Conservation (phyloP, 805 yeast species). For the Ogataea trehalophila region DNA sequence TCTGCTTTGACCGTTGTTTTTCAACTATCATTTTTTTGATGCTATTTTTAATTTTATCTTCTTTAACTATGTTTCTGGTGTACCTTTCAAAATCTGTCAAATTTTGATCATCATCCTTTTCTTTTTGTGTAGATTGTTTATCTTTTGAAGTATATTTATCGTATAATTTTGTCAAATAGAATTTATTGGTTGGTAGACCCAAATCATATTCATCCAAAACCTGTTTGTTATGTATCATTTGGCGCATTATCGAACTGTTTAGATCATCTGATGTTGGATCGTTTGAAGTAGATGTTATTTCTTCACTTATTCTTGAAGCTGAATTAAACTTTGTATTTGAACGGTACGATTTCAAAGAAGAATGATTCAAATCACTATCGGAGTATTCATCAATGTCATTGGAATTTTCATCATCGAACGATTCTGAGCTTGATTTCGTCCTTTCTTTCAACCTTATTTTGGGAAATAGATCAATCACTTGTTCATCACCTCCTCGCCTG, state of each 20-base stretch:
- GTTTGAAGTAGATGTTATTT: not conserved
- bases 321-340: no score
- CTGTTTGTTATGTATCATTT: constrained; percentile 19
- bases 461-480: not conserved
- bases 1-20: constrained; percentile 1
- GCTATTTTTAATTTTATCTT: constrained; percentile 21
- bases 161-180: constrained; percentile 22
- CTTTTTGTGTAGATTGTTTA: not conserved
- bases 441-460: not conserved
- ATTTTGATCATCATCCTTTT: constrained; percentile 2
- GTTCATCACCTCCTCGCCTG: not conserved
- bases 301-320: no score
- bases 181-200: constrained; percentile 9
- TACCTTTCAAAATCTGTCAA: constrained; percentile 29
- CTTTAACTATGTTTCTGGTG: constrained; percentile 20
- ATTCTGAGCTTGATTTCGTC: not conserved
- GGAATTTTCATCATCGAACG: not conserved
- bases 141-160: constrained; percentile 10
- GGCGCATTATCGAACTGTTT: constrained; percentile 19
- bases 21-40: constrained; percentile 8
- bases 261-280: constrained; percentile 9
- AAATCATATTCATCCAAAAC: not conserved
- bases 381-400: not conserved
- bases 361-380: not conserved
- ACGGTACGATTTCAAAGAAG: no score